These are phyloP conservation scores for Fraxinus xanthoxyloides DNA, from an alignment of 305 asterid genomes.

Conservation along the genomic window DNA sequence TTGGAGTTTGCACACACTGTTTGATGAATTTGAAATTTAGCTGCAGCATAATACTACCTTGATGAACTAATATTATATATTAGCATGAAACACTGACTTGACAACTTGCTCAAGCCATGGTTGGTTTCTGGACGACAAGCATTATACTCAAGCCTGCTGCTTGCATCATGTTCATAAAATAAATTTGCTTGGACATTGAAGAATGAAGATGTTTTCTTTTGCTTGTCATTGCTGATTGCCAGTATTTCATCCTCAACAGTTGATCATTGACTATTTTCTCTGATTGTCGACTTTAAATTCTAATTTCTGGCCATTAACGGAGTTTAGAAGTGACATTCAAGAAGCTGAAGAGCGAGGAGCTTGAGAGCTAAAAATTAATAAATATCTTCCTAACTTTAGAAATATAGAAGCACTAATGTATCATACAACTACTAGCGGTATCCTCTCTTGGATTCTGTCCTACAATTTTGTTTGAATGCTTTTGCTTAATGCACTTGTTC, in stretches of 20 bases:
- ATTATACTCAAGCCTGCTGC: neutral
- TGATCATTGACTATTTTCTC: conserved; percentile 9
- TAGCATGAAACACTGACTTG: neutral
- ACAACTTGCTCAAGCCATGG: neutral
- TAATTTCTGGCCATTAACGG: conserved; percentile 6
- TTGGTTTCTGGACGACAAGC: neutral
- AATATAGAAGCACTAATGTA: neutral
- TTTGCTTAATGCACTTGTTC: neutral
- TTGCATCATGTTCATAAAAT: neutral
- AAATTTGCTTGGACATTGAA: neutral
- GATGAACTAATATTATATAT: neutral
- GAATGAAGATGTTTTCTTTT: neutral
- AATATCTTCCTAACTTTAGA: neutral
- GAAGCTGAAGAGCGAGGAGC: conserved; percentile 10
- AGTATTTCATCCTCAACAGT: conserved; percentile 4
- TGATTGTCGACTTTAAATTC: conserved; percentile 7
- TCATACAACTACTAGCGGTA: neutral
- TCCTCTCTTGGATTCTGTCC: neutral
- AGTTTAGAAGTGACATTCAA: conserved; percentile 7
- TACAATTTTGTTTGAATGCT: conserved; percentile 7
- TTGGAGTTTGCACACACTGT: neutral
- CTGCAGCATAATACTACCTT: neutral
- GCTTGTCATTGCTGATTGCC: neutral
- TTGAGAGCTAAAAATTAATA: neutral
- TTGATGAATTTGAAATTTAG: neutral